Evolutionary conservation across 2,329 filamentous ascomycete species (phyloP).

Genomic region (Gremmenia infestans): DNA sequence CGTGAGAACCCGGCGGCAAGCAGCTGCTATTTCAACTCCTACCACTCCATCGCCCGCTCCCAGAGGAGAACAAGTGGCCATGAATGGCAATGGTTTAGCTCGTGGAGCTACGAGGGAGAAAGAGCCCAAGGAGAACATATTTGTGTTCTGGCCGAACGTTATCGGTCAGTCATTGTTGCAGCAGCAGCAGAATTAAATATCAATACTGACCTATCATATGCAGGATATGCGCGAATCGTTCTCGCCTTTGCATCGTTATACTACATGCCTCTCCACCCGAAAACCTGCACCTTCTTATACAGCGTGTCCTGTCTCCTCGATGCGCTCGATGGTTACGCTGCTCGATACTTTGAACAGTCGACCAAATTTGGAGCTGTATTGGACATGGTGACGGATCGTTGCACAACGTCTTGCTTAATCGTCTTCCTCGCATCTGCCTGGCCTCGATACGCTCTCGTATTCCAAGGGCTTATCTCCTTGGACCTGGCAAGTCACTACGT

Average conservation of each 20-base stretch:
- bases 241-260: constrained; percentile 88
- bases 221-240: constrained; percentile 73
- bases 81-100: constrained; percentile 45
- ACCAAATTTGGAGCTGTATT: constrained; percentile 94
- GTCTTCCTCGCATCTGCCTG: constrained; percentile 94
- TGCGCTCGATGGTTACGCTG: constrained; percentile 91
- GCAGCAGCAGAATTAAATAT: not conserved
- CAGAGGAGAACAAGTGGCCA: constrained; percentile 20
- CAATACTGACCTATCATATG: constrained; percentile 12
- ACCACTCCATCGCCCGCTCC: constrained; percentile 25
- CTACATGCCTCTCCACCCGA: constrained; percentile 98
- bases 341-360: constrained; percentile 79
- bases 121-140: constrained; percentile 64
- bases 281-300: constrained; percentile 88
- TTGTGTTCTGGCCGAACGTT: constrained; percentile 75
- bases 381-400: constrained; percentile 98
- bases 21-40: constrained; percentile 26
- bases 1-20: constrained; percentile 30
- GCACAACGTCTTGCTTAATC: constrained; percentile 90
- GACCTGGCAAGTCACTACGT: constrained; percentile 97
- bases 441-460: constrained; percentile 87
- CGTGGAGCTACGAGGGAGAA: constrained; percentile 33
- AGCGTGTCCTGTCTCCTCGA: constrained; percentile 92
- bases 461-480: constrained; percentile 87
- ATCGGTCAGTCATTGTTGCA: constrained; percentile 54